Percentiles rank a stretch among this genome's conserved stretches.
Evolutionary conservation across 768 basidiomycete species (phyloP).

Genomic region (Tricholoma sp.): DNA sequence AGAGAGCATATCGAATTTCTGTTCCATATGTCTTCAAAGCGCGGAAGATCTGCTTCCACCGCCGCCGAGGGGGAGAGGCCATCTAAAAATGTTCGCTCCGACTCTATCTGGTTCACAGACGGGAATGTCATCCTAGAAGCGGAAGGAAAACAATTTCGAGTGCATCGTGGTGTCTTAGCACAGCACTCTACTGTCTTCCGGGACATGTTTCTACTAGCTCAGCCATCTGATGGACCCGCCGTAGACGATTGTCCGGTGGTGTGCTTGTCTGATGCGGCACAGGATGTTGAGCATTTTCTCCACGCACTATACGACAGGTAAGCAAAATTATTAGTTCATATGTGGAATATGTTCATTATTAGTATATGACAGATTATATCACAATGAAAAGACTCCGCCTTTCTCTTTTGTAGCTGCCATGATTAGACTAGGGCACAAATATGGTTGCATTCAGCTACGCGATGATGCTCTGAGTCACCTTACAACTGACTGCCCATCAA

Average conservation of each 20-base stretch:
- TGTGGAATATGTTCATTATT: no score
- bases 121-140: not conserved
- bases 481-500: no score
- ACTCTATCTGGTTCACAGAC: slow-evolving; percentile 1
- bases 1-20: no score
- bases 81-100: not conserved
- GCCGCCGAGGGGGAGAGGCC: no score
- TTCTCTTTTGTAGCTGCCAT: not conserved
- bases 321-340: no score
- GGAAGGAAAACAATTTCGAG: not conserved
- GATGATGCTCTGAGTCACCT: not conserved
- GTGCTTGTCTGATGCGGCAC: not conserved
- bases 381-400: no score
- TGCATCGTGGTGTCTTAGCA: not conserved
- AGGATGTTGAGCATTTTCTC: not conserved
- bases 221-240: no score
- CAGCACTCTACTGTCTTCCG: not conserved
- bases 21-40: no score
- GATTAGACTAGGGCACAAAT: not conserved
- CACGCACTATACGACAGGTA: not conserved
- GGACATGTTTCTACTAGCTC: not conserved
- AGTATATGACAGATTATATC: no score
- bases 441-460: not conserved
- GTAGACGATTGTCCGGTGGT: no score
- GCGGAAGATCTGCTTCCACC: no score